Base-by-base conservation (phyloP, 208 protist genomes). In the Acanthamoeba quina region DNA sequence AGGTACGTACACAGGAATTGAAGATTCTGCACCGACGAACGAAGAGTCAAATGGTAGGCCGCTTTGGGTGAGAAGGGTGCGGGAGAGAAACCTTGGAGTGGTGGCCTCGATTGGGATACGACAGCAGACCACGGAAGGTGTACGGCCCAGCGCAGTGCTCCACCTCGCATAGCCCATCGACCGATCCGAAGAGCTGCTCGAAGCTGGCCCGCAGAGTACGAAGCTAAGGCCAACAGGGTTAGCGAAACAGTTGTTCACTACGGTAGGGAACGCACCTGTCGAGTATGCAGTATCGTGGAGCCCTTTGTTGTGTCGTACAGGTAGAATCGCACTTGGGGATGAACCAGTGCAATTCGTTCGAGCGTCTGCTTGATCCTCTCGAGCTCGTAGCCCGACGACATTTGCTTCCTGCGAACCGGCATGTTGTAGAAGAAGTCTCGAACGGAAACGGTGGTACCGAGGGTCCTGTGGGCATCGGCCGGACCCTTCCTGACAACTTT, bases 391-490 rank as follows among this genome's bases (percentile, higher is more conserved):
- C 44, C 29, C 4, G 60, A 24, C 26, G 60, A 19, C 2, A 76
- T 5, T 19, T 74, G 85, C 62, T 74, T 91, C 60, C 41, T 34
- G 41, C 85, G 85, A 15, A 91, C 85, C 5, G 85, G 85, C 60
- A 91, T 54, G 56, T 68, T 91, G 62, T 37, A 74, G 60, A 91
- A 91, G 41, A 91, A 21, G 34, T 91, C 85, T 11, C 85, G 56
- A 31, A 91, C 31, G 13, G 60, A 74, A 9, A 91, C 85, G 7
- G 85, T 91, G 1, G 85, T 91, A 24, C 85, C 85, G 21, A 91
- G 56, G 29, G 56, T 26, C 15, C 60, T 15, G 34, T 91, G 62
- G 29, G 24, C 56, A 9, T 74, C 31, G 3, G 60, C 58, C 5
- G 37, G 24, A 2, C 26, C 60, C 34, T 13, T 52, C 24, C 6